Conservation (phyloP, 2,329 filamentous ascomycete genomes). For the Polychaeton citri region DNA sequence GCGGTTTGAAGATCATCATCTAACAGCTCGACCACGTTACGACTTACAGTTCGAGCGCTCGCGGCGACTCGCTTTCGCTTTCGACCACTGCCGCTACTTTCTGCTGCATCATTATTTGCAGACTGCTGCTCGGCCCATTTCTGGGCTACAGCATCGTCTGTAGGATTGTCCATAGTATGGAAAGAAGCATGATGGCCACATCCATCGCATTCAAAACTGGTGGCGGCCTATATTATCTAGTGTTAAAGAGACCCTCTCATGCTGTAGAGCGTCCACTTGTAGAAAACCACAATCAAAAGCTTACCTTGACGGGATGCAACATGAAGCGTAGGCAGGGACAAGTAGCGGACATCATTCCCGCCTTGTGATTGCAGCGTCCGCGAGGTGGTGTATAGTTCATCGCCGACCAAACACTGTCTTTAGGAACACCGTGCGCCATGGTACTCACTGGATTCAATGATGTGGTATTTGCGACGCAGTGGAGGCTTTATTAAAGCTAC, state of each 20-base stretch:
- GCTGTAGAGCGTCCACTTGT: not conserved
- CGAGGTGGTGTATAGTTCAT: constrained; percentile 39
- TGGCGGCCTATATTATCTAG: constrained; percentile 23
- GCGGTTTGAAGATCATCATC: too few relatives aligned
- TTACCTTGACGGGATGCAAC: constrained; percentile 42
- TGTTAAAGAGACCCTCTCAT: not conserved
- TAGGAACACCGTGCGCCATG: constrained; percentile 10
- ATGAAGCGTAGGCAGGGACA: constrained; percentile 44
- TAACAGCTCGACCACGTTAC: constrained; percentile 5
- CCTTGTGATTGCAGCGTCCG: constrained; percentile 38
- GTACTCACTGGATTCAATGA: constrained; percentile 1
- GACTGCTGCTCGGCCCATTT: constrained; percentile 31
- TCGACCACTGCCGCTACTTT: constrained; percentile 6
- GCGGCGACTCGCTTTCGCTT: constrained; percentile 1
- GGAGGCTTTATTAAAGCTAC: too few relatives aligned
- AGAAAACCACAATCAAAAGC: not conserved
- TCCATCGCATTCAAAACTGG: constrained; percentile 43
- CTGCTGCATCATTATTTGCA: constrained; percentile 2
- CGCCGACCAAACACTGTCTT: constrained; percentile 35
- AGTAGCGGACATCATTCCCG: constrained; percentile 29
- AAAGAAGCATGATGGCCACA: constrained; percentile 43
- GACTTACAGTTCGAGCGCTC: not conserved
- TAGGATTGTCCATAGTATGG: constrained; percentile 39
- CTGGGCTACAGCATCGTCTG: constrained; percentile 33
- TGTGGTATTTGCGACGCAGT: constrained; percentile 1